Evolutionary conservation across 345 rosid genomes (phyloP).

Genomic region (Salix caprea): DNA sequence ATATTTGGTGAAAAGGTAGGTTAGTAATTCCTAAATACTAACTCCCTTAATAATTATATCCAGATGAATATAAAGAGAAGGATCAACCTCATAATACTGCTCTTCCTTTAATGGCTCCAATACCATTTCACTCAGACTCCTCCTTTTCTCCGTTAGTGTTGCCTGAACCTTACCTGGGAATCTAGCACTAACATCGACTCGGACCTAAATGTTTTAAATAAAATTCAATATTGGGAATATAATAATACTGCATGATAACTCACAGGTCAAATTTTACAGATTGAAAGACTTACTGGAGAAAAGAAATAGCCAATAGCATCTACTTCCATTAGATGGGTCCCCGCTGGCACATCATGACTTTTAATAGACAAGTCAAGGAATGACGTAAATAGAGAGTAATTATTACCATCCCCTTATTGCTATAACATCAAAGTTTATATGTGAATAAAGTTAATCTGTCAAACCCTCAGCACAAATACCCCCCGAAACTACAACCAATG

Average conservation of each 20-base stretch:
- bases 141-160: slow-evolving; percentile 86
- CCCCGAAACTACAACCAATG: neutral
- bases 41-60: neutral
- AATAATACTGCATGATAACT: neutral
- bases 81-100: slow-evolving; percentile 80
- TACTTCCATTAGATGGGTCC: slow-evolving; percentile 96
- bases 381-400: neutral
- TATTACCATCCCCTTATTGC: neutral
- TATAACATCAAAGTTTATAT: neutral
- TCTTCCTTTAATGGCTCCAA: slow-evolving; percentile 79
- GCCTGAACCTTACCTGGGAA: slow-evolving; percentile 92
- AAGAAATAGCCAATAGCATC: slow-evolving; percentile 79
- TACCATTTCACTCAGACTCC: slow-evolving; percentile 75
- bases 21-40: neutral
- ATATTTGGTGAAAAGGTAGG: slow-evolving; percentile 18
- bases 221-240: slow-evolving; percentile 6
- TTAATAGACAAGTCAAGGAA: slow-evolving; percentile 50
- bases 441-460: neutral
- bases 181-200: slow-evolving; percentile 97
- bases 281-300: slow-evolving; percentile 63
- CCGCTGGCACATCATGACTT: slow-evolving; percentile 83
- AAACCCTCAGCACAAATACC: neutral
- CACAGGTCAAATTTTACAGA: neutral
- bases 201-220: slow-evolving; percentile 48
- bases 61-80: slow-evolving; percentile 2